Evolutionary conservation across 2,329 filamentous ascomycete species (phyloP), one percentile per base, ranked within the genome.

Genomic region (Cercospora zeina): DNA sequence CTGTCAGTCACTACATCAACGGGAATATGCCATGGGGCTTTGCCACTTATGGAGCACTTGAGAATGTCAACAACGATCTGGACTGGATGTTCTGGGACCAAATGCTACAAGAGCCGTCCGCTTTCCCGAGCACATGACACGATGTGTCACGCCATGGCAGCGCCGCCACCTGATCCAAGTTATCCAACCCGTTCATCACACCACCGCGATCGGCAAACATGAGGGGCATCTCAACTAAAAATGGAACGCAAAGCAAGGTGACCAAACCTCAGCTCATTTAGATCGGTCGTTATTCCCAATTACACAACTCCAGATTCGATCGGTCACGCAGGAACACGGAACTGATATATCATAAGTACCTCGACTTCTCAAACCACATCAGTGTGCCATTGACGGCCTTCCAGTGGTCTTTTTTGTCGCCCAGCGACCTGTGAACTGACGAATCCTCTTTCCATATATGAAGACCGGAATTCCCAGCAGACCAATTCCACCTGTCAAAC

Each of bases 401-500:
- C 64, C 65, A 30, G 33, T 42, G 9, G 51, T 62, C 58, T 67
- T 61, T 51, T 67, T 68, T 3, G 59, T 58, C 5, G 72, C 71
- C 67, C 68, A 75, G 34, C 47, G 65, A 3, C 72, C 71, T 5
- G 73, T 75, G 30, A 67, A 72, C 8, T 61, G 60, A n/a, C 73
- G 68, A 42, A 74, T 73, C n/a, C 60, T 65, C 66, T 75, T 75
- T 2, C 73, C 71, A 55, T 65, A 73, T 14, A 74, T 53, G 63
- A 69, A 75, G 3, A 75, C 63, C 0, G 68, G 65, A 31, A 75
- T 68, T 10, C 71, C 73, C 4, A 75, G 21, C 24, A 71, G 54
- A 3, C 72, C 73, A 27, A 74, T 68, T 3, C 69, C 36, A 1
- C 68, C 73, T 9, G 72, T 74, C 16, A 75, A 54, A 14, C 69